Evolutionary conservation across 805 yeast species (phyloP).

Genomic region (Torulaspora franciscae): DNA sequence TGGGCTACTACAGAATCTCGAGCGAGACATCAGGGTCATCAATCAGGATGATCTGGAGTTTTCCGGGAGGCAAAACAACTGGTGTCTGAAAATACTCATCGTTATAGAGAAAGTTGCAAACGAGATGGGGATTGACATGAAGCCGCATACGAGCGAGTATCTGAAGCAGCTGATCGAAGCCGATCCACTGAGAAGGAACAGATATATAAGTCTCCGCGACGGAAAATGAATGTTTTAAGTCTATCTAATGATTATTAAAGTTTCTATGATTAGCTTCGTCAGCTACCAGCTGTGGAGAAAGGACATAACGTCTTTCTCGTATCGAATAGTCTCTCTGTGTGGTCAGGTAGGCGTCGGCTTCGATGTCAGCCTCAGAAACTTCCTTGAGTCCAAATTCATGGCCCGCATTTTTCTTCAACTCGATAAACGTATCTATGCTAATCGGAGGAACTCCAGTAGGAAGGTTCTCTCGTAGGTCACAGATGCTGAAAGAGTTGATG

Average conservation of each 20-base stretch:
- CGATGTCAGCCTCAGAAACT: conserved; percentile 30
- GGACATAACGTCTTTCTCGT: conserved; percentile 52
- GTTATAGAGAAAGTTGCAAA: conserved; percentile 39
- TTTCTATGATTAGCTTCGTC: conserved; percentile 15
- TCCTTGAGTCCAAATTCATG: conserved; percentile 33
- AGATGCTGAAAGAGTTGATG: conserved; percentile 50
- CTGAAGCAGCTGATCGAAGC: conserved; percentile 44
- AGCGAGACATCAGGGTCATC: conserved; percentile 51
- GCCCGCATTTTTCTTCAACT: conserved; percentile 45
- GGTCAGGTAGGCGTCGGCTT: conserved; percentile 45
- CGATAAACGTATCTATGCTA: conserved; percentile 36
- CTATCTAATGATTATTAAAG: conserved; percentile 1
- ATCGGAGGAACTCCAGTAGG: conserved; percentile 25
- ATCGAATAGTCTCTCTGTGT: conserved; percentile 33
- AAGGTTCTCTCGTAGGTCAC: conserved; percentile 43
- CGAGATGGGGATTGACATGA: conserved; percentile 34
- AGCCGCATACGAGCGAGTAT: conserved; percentile 20
- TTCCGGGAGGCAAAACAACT: conserved; percentile 53
- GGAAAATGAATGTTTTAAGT: conserved; percentile 4
- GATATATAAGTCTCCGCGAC: conserved; percentile 45
- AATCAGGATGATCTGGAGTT: conserved; percentile 71
- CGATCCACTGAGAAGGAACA: conserved; percentile 62
- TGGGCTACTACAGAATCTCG: conserved; percentile 43
- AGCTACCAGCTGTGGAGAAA: conserved; percentile 22
- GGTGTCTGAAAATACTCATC: conserved; percentile 69